phyloP scores from a whole-genome alignment of 139 green algal species.

The Chlorella ohadii region DNA sequence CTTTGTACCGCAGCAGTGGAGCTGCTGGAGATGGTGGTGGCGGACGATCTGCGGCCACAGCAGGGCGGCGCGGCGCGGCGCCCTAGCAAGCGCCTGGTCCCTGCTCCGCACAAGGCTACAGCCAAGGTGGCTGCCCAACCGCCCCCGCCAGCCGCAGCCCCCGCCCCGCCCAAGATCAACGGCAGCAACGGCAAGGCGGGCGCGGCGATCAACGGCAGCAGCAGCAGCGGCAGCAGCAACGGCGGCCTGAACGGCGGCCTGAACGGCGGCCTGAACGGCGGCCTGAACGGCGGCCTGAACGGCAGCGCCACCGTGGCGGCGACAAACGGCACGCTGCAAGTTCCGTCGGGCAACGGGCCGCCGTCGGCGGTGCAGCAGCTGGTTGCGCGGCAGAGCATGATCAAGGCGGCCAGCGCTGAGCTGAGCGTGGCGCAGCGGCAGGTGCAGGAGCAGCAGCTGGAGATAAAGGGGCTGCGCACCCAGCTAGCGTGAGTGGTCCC shows the following conservation, averaged over 20 bases:
- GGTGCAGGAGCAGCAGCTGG: constrained; percentile 16
- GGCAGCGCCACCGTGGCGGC: background rate
- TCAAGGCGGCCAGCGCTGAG: background rate
- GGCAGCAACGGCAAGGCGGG: background rate
- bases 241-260: background rate
- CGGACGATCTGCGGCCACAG: constrained; percentile 13
- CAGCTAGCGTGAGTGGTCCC: constrained; percentile 32
- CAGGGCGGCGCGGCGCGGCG: background rate
- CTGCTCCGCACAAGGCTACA: constrained; percentile 4
- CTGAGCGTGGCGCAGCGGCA: constrained; percentile 13
- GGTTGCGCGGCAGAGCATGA: background rate
- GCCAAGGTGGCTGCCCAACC: background rate
- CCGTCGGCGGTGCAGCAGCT: constrained; percentile 27
- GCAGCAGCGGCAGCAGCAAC: background rate
- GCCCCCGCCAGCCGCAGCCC: background rate
- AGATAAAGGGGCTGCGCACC: constrained; percentile 5
- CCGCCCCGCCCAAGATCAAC: background rate
- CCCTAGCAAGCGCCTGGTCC: constrained; percentile 11
- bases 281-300: background rate
- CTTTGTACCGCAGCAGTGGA: background rate
- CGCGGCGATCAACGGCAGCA: background rate
- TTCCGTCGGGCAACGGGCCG: background rate
- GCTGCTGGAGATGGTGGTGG: constrained; percentile 32
- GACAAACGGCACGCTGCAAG: too few species aligned
- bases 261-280: background rate